These are phyloP conservation scores for Sarcomyxa edulis DNA, from an alignment of 768 basidiomycete species.

Conservation along the genomic window DNA sequence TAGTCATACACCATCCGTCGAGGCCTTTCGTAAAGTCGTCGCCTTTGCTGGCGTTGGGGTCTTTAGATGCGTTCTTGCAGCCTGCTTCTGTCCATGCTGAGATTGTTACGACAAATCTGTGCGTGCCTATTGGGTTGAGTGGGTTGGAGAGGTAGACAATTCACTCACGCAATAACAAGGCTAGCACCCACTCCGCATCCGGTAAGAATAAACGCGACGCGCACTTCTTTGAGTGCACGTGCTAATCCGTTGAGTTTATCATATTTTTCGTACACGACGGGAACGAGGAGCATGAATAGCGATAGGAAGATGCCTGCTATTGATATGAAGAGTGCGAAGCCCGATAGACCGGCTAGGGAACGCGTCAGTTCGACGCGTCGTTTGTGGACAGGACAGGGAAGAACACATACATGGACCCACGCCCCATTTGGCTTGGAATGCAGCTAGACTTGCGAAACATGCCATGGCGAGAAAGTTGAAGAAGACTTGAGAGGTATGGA, in stretches of 20 bases:
- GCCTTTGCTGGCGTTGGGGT: constrained; percentile 71
- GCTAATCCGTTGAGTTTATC: constrained; percentile 76
- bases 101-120: constrained; percentile 69
- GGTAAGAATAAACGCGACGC: constrained; percentile 80
- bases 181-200: constrained; percentile 60
- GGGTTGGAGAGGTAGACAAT: constrained; percentile 4
- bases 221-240: constrained; percentile 74
- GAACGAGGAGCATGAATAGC: constrained; percentile 68
- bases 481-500: constrained; percentile 76
- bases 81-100: constrained; percentile 87
- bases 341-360: constrained; percentile 71
- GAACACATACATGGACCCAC: constrained; percentile 77
- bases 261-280: constrained; percentile 81
- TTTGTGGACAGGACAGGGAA: not conserved
- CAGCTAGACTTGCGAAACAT: constrained; percentile 85
- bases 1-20: constrained; percentile 84
- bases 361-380: constrained; percentile 12
- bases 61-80: constrained; percentile 79
- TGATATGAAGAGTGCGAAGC: constrained; percentile 81
- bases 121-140: not conserved
- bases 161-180: constrained; percentile 72
- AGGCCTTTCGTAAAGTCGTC: constrained; percentile 64
- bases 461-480: constrained; percentile 92
- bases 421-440: constrained; percentile 80
- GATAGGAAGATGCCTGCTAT: constrained; percentile 70